These are phyloP conservation scores for Volvox africanus DNA, from an alignment of 139 green algal species.

Conservation along the genomic window DNA sequence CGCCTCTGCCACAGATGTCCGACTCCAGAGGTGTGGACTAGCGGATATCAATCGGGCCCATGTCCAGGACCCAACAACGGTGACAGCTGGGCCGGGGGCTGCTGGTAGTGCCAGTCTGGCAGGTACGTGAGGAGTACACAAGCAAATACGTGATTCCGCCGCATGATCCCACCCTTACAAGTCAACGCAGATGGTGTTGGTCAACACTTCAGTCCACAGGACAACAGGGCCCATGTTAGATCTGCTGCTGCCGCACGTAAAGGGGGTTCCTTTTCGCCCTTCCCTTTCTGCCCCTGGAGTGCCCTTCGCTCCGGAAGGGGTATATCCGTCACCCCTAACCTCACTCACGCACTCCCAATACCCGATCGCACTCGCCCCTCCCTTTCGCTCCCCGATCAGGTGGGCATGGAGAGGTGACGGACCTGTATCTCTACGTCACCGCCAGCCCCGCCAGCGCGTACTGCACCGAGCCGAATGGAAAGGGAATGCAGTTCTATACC, in stretches of 20 bases:
- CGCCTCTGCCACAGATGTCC: neutral
- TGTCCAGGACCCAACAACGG: neutral
- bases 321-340: neutral
- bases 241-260: neutral
- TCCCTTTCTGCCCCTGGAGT: too few relatives aligned
- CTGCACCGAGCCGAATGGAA: neutral
- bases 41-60: neutral
- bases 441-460: neutral
- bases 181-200: neutral
- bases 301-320: neutral
- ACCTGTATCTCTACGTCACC: constrained; percentile 46
- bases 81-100: neutral
- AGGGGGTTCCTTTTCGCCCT: neutral
- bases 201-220: neutral
- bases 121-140: neutral
- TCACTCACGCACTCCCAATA: neutral
- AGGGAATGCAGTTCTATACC: neutral
- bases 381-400: neutral
- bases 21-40: neutral
- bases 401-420: neutral
- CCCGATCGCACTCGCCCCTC: neutral
- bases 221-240: neutral
- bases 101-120: neutral
- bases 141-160: neutral
- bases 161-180: neutral